These are phyloP conservation scores for Lepiota brunneoincarnata DNA, from an alignment of 768 basidiomycete species.

Conservation along the genomic window DNA sequence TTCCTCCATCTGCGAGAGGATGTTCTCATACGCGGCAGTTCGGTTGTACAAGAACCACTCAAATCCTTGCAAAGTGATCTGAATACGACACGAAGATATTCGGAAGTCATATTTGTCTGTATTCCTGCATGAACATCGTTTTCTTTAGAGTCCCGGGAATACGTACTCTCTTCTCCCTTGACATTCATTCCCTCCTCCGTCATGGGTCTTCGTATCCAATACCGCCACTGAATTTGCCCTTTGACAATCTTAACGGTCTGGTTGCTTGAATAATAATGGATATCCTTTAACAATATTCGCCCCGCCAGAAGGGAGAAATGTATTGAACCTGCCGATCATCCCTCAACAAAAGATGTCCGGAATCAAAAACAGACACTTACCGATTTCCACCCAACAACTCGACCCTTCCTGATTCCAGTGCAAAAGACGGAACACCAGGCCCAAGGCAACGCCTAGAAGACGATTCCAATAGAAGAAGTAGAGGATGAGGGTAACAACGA, in stretches of 20 bases:
- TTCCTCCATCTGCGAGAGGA: constrained; percentile 70
- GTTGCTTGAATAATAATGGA: constrained; percentile 90
- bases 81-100: constrained; percentile 66
- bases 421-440: constrained; percentile 60
- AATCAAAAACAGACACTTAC: constrained; percentile 32
- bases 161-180: constrained; percentile 55
- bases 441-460: constrained; percentile 67
- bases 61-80: constrained; percentile 76
- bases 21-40: constrained; percentile 85
- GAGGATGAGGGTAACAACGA: constrained; percentile 53
- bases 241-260: constrained; percentile 84
- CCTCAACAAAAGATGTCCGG: neutral
- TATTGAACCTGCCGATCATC: constrained; percentile 63
- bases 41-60: constrained; percentile 94
- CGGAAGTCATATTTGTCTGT: constrained; percentile 1
- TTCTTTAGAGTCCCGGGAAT: neutral
- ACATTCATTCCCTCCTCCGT: constrained; percentile 66
- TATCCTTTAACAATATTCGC: constrained; percentile 82
- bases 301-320: constrained; percentile 90
- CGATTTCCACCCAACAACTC: constrained; percentile 85
- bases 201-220: constrained; percentile 84
- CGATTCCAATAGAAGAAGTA: constrained; percentile 94
- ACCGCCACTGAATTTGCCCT: constrained; percentile 88
- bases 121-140: neutral
- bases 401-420: constrained; percentile 77